phyloP scores from a whole-genome alignment of 164 flowering plant genomes.

The Nymphaea thermarum region DNA sequence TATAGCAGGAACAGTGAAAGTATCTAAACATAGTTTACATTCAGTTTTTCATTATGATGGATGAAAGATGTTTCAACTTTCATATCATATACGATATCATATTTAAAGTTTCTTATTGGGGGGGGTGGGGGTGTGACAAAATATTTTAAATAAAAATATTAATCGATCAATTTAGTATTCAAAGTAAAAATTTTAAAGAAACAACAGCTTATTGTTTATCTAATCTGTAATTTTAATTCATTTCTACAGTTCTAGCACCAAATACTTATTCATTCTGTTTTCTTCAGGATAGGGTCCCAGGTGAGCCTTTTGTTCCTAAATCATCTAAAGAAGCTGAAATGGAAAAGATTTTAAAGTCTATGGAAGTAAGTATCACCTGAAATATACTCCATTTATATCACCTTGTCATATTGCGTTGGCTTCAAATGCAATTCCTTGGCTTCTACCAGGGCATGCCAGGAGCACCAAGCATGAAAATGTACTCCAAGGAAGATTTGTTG shows the following conservation, averaged over 20 bases:
- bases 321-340: slow-evolving; percentile 87
- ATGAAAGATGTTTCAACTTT: too few relatives aligned
- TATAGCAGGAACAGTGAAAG: too few relatives aligned
- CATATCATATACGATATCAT: too few relatives aligned
- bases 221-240: neutral
- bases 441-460: slow-evolving; percentile 81
- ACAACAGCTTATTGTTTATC: neutral
- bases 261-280: slow-evolving; percentile 1
- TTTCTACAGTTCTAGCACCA: too few relatives aligned
- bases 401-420: neutral
- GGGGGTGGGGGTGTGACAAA: too few relatives aligned
- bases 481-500: slow-evolving; percentile 78
- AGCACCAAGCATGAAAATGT: slow-evolving; percentile 93
- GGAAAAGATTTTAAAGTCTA: slow-evolving; percentile 72
- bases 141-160: too few relatives aligned
- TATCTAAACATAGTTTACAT: too few relatives aligned
- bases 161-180: too few relatives aligned
- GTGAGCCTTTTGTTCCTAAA: slow-evolving; percentile 74
- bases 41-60: too few relatives aligned
- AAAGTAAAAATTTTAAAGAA: too few relatives aligned
- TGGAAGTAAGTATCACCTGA: slow-evolving; percentile 45
- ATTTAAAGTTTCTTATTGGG: too few relatives aligned
- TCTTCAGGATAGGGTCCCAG: slow-evolving; percentile 66
- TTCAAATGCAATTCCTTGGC: too few relatives aligned
- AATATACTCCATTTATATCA: neutral